Evolutionary conservation across 345 rosid species (phyloP), one percentile per base, ranked within the genome.

Genomic region (Gossypium ekmanianum): DNA sequence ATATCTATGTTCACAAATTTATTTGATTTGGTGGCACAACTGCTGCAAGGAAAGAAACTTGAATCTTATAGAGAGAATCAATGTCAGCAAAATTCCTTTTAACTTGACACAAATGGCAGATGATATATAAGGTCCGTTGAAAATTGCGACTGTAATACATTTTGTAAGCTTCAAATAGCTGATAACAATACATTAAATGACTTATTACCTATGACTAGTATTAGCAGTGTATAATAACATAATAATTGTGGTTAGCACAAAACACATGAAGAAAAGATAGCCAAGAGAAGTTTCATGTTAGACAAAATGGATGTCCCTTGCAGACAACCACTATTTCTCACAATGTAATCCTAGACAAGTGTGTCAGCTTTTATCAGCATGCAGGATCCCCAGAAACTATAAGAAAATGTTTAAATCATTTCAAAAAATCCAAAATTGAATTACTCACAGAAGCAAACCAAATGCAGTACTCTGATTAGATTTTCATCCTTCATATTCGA

Each of bases 111-210:
- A 11, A 45, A 2, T 67, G 55, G 17, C 34, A 67, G 10, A 45
- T 2, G 71, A 67, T 11, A 45, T 67, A 66, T 44, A 20, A n/a
- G 39, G 29, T 12, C 71, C 20, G 55, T 20, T 45, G 55, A 67
- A 67, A 11, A n/a, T 20, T 6, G 34, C 71, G 29, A 14, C 4
- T 6, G 22, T 3, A 68, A 52, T 24, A 26, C 43, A 68, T 11
- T 68, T 66, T 67, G 26, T 26, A 68, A 50, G 58, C 57, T 68
- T 50, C 55, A 41, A 26, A 41, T n/a, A 9, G 50, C n/a, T 64
- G 12, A 41, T 39, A 29, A 61, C 66, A 61, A 41, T 48, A 67
- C 14, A 66, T 45, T 6, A 47, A 9, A 67, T 12, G 55, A 44
- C 34, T 47, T 45, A 67, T 67, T 13, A 47, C 41, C 39, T 14